A percentile compares a stretch with the other conserved stretches of the same genome.
Evolutionary conservation across 2,329 filamentous ascomycete genomes (phyloP).

Genomic region (Phialophora tarda): DNA sequence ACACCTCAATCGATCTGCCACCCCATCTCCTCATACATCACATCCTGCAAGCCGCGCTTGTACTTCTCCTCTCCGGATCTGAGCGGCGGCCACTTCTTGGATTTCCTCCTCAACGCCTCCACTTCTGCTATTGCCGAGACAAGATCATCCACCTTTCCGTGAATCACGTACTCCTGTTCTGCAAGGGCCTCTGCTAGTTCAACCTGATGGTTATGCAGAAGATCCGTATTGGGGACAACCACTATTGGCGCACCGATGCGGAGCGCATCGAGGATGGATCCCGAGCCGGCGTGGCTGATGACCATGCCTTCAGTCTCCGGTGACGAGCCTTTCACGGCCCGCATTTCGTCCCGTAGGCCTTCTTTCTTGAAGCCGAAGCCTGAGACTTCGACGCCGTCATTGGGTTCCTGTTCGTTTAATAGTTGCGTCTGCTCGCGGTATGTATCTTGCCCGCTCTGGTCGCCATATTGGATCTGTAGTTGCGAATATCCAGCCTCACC

Average conservation of each 20-base stretch:
- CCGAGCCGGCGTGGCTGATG: constrained; percentile 89
- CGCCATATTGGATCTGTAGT: constrained; percentile 80
- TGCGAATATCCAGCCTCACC: constrained; percentile 67
- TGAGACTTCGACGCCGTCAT: constrained; percentile 57
- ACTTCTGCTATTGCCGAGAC: constrained; percentile 54
- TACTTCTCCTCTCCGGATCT: constrained; percentile 52
- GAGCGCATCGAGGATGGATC: constrained; percentile 83
- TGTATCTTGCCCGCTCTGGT: constrained; percentile 60
- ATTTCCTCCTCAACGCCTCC: constrained; percentile 53
- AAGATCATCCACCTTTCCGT: constrained; percentile 65
- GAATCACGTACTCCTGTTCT: constrained; percentile 75
- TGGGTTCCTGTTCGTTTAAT: constrained; percentile 34
- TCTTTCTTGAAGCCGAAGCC: constrained; percentile 70
- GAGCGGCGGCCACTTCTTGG: constrained; percentile 58
- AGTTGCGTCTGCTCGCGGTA: constrained; percentile 52
- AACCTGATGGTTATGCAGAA: constrained; percentile 89
- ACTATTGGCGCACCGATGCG: constrained; percentile 77
- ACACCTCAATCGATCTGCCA: constrained; percentile 54
- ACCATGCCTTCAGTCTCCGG: constrained; percentile 65
- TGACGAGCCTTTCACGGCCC: constrained; percentile 55
- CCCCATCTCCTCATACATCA: constrained; percentile 65
- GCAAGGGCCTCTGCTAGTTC: constrained; percentile 82
- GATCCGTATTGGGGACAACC: constrained; percentile 80
- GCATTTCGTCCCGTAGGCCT: constrained; percentile 66
- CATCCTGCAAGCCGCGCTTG: constrained; percentile 53